These are phyloP conservation scores for Phyllosticta citriasiana DNA, from an alignment of 2,329 filamentous ascomycete species.

Conservation along the genomic window DNA sequence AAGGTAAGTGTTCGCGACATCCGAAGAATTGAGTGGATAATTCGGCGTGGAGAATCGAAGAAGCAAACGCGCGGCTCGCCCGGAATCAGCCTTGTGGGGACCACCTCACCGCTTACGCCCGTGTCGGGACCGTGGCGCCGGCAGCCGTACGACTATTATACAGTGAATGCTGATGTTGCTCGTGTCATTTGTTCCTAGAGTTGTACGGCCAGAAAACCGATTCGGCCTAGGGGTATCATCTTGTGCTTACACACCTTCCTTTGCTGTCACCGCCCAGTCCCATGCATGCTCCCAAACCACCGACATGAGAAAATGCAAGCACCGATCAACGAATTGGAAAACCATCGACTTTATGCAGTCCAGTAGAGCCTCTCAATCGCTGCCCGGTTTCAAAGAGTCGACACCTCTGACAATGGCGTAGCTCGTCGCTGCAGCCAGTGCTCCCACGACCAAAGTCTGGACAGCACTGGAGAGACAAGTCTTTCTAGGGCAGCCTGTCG, in stretches of 20 bases:
- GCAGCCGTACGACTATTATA: neutral
- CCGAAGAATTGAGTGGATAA: neutral
- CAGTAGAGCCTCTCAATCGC: neutral
- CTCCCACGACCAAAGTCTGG: conserved; percentile 8
- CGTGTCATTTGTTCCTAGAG: neutral
- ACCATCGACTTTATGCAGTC: neutral
- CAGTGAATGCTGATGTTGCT: neutral
- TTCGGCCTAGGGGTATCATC: neutral
- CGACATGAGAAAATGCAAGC: neutral
- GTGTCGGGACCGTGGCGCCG: neutral
- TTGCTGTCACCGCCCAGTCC: neutral
- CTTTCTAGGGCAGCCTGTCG: conserved; percentile 4
- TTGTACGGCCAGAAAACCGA: neutral
- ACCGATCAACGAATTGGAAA: neutral
- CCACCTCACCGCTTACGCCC: neutral
- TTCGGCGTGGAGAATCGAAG: neutral
- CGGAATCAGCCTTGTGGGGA: neutral
- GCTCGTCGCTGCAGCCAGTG: conserved; percentile 8
- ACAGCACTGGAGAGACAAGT: conserved; percentile 2
- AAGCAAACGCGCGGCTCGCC: neutral
- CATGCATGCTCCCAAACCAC: neutral
- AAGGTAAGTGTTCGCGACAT: neutral
- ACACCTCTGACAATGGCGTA: conserved; percentile 10
- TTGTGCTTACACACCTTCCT: neutral
- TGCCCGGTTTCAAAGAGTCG: conserved; percentile 3